phyloP scores from a whole-genome alignment of 2,329 filamentous ascomycete species.

The Ceratocystis diversiconidia region DNA sequence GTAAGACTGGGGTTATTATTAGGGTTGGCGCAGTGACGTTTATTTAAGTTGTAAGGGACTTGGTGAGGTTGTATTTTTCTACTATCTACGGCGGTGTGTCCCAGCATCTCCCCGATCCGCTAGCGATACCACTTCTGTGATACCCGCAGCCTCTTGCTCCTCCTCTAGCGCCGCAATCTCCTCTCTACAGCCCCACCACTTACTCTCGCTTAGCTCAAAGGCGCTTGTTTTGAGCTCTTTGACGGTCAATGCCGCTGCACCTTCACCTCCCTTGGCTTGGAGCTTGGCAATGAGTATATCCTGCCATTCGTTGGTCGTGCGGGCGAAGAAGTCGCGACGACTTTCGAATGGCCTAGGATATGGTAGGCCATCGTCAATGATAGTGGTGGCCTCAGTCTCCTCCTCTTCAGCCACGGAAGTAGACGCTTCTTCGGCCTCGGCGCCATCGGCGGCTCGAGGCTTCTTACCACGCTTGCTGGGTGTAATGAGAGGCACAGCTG shows the following conservation, averaged over 20 bases:
- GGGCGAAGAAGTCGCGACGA: conserved; percentile 78
- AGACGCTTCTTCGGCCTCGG: conserved; percentile 28
- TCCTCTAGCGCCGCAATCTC: conserved; percentile 85
- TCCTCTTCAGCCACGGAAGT: conserved; percentile 30
- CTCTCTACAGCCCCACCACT: conserved; percentile 97
- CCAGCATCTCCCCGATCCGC: conserved; percentile 53
- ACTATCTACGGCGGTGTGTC: conserved; percentile 21
- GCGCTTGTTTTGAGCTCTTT: conserved; percentile 90
- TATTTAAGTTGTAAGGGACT: no score
- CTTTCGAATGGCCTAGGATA: conserved; percentile 76
- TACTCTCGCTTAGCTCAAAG: conserved; percentile 83
- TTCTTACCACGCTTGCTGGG: conserved; percentile 45
- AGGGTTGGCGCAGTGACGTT: no score
- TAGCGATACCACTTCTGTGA: conserved; percentile 84
- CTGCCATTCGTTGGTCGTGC: conserved; percentile 84
- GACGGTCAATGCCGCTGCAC: conserved; percentile 51
- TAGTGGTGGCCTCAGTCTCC: conserved; percentile 36
- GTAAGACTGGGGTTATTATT: neutral
- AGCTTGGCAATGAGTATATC: conserved; percentile 65
- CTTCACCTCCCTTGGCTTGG: conserved; percentile 49
- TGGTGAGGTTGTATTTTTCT: neutral
- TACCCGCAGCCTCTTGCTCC: conserved; percentile 88
- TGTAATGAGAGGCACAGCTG: conserved; percentile 32
- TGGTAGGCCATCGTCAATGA: conserved; percentile 57
- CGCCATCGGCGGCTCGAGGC: conserved; percentile 30